Base-by-base conservation (phyloP, 2,329 filamentous ascomycete species). In the Conoideocrella luteorostrata region DNA sequence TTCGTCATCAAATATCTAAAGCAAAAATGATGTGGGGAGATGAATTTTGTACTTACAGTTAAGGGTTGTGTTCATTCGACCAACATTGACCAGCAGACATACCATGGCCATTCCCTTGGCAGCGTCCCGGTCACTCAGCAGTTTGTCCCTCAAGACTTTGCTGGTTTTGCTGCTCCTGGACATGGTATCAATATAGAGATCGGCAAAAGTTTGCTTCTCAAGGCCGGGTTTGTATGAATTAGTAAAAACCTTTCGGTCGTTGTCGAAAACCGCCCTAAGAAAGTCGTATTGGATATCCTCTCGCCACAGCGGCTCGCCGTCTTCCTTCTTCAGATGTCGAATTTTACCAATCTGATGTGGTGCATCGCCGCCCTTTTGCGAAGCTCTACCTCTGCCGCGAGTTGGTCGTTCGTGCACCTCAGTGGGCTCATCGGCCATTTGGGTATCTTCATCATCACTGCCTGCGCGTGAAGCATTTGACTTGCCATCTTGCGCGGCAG, bases 101-200 rank as follows among this genome's bases (percentile, higher is more conserved):
- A 98, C 91, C 93, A 98, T 98, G 42, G 93, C 93, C 93, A 98
- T 98, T 59, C 88, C 91, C 63, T 95, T 89, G 28, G 91, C 93
- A 18, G 90, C 90, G 51, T 88, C 84, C 57, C 88, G 83, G 62
- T 98, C 93, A 53, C 84, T 93, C 57, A 95, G 76, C 51, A 98
- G 75, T 71, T 98, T 97, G 66, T 98, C 93, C 64, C 95, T 88
- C 51, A 98, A 74, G 39, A 98, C 93, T 69, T 97, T 97, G 74
- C 93, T 97, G 22, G 91, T 97, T 73, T 98, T 98, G 74, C 88
- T 96, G 69, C 93, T 98, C 64, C 89, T 81, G 3, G 93, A 89
- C 91, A 98, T 97, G 48, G 93, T 91, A 66, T 97, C 93, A 57
- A 98, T 91, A 67, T 98, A 98, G 48, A 98, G 80, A 63, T 97